phyloP scores from a whole-genome alignment of 2,329 filamentous ascomycete species.

The Didymella lethalis region DNA sequence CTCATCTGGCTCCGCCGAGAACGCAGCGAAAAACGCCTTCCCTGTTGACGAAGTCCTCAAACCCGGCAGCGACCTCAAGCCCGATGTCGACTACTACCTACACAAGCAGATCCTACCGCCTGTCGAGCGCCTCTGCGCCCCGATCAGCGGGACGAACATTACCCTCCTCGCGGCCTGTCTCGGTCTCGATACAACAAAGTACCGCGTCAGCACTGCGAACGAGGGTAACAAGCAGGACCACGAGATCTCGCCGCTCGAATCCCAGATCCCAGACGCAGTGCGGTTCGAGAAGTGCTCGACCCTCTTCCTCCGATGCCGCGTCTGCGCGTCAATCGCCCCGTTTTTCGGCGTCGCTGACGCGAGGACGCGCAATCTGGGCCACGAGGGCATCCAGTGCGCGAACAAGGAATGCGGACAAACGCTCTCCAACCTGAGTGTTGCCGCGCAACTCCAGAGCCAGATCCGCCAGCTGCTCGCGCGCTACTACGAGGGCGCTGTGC shows the following conservation, averaged over 20 bases:
- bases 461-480: constrained; percentile 78
- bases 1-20: constrained; percentile 68
- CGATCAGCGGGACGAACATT: constrained; percentile 91
- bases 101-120: constrained; percentile 98
- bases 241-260: constrained; percentile 85
- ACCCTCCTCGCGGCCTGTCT: constrained; percentile 90
- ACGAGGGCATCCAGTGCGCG: constrained; percentile 78
- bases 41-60: constrained; percentile 86
- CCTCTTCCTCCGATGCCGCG: constrained; percentile 79
- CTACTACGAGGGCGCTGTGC: constrained; percentile 93
- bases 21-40: constrained; percentile 87
- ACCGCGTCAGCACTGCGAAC: constrained; percentile 71
- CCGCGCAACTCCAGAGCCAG: constrained; percentile 86
- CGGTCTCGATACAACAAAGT: constrained; percentile 88
- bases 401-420: constrained; percentile 67
- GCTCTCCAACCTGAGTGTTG: constrained; percentile 75
- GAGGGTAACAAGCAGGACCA: constrained; percentile 54
- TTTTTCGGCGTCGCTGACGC: constrained; percentile 75
- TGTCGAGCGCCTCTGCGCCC: constrained; percentile 95
- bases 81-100: constrained; percentile 97
- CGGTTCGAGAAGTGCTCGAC: constrained; percentile 85
- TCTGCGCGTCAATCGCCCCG: constrained; percentile 73
- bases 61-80: constrained; percentile 74
- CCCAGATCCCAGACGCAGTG: constrained; percentile 88
- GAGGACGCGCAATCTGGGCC: constrained; percentile 61